Base-by-base conservation (phyloP, 345 rosid species). In the Euphorbia lathyris region DNA sequence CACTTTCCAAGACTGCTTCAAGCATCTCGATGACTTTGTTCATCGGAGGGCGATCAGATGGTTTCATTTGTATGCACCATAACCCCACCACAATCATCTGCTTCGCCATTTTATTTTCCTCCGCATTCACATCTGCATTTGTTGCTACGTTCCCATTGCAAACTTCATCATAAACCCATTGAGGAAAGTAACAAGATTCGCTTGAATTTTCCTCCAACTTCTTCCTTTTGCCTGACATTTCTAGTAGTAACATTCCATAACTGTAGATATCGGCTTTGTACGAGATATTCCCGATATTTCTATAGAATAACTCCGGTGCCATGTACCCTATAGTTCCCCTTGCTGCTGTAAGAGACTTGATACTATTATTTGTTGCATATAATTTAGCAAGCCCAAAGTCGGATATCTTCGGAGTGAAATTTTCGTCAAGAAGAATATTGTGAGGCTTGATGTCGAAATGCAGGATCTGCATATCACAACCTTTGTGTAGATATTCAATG, bases 261-360 rank as follows among this genome's bases (percentile, higher is more conserved):
- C 61, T 57, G 17, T 57, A 57, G 29, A 57, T 29, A 57, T 57
- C 61, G 6, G 61, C 61, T 25, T 57, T 57, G 61, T 25, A 25
- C 12, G 61, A 57, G 29, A 57, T 10, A 25, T 29, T 14, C 12
- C 61, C 61, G 8, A 57, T 57, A 29, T 57, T 57, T 25, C 29
- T 57, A 29, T 57, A 34, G 38, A 34, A 34, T 34, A 34, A 7
- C 38, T 34, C 38, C 7, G 38, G 38, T 34, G 38, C 38, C 11
- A 57, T 57, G 32, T 57, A 57, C n/a, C 61, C 61, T 14, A 57
- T 57, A 11, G 61, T 57, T 57, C 61, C 61, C 29, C 61, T 57
- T 25, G 34, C 61, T 25, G 30, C 61, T 23, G 61, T 57, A 57
- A 57, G 61, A 23, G 61, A 25, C 17, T 23, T 29, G 13, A 29